phyloP scores from a whole-genome alignment of 257 asterid species.

The Solanum etuberosum region DNA sequence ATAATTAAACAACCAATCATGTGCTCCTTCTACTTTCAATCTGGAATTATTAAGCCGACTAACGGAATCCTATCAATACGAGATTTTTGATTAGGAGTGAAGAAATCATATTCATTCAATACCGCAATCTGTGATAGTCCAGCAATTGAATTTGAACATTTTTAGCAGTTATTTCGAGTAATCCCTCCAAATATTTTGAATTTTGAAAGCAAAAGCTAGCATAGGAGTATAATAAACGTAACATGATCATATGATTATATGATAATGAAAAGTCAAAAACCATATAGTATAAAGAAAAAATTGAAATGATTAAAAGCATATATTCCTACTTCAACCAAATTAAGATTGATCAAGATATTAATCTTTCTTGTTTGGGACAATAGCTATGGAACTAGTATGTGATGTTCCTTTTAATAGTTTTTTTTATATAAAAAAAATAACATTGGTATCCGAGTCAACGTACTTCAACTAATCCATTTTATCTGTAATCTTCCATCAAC shows the following conservation, averaged over 20 bases:
- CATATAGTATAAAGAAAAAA: neutral
- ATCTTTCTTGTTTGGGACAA: neutral
- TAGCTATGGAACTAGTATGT: neutral
- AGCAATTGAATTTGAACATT: neutral
- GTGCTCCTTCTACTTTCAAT: neutral
- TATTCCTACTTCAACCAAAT: neutral
- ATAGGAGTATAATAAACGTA: neutral
- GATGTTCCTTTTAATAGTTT: neutral
- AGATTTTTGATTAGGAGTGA: neutral
- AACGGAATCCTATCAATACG: neutral
- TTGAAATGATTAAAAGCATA: neutral
- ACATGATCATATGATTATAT: neutral
- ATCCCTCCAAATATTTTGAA: neutral
- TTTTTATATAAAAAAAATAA: neutral
- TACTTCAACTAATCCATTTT: neutral
- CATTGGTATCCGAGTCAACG: neutral
- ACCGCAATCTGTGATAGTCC: neutral
- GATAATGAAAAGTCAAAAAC: neutral
- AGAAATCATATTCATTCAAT: neutral
- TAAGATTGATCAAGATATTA: neutral
- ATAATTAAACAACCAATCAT: neutral
- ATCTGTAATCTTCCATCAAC: neutral
- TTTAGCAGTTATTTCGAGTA: neutral
- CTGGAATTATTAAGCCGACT: neutral
- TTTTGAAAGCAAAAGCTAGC: neutral